Evolutionary conservation across 2,329 filamentous ascomycete species (phyloP).

Genomic region (Teratosphaeria zuluensis): DNA sequence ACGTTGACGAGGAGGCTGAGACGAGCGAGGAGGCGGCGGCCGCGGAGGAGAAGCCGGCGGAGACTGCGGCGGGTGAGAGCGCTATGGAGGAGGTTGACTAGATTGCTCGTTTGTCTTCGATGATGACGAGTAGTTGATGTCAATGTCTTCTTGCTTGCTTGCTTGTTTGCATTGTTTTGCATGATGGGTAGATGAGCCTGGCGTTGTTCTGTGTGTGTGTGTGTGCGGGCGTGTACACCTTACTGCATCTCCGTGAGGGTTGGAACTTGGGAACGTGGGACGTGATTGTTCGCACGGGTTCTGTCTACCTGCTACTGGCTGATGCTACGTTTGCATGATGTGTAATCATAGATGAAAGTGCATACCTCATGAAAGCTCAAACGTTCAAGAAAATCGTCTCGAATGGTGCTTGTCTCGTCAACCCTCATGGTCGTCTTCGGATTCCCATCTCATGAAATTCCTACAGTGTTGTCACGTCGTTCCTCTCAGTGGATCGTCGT

Average conservation of each 20-base stretch:
- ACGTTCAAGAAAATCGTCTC: no score
- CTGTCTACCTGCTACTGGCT: background rate
- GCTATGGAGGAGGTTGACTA: conserved; percentile 99
- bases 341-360: background rate
- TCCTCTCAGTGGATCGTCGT: no score
- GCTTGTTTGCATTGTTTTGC: background rate
- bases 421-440: no score
- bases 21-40: conserved; percentile 49
- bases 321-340: background rate
- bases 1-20: conserved; percentile 91
- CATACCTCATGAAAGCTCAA: background rate
- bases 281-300: background rate
- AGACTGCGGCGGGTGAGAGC: conserved; percentile 60
- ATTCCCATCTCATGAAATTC: no score
- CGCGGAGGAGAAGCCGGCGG: conserved; percentile 51
- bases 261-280: background rate
- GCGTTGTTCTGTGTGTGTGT: background rate
- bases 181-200: background rate
- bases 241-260: background rate
- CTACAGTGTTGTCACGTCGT: no score
- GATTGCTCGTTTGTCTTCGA: conserved; percentile 12
- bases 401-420: no score
- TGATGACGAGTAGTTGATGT: background rate
- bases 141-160: background rate
- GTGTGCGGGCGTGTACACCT: background rate